Conservation (phyloP, 805 yeast species). For the Millerozyma miso region DNA sequence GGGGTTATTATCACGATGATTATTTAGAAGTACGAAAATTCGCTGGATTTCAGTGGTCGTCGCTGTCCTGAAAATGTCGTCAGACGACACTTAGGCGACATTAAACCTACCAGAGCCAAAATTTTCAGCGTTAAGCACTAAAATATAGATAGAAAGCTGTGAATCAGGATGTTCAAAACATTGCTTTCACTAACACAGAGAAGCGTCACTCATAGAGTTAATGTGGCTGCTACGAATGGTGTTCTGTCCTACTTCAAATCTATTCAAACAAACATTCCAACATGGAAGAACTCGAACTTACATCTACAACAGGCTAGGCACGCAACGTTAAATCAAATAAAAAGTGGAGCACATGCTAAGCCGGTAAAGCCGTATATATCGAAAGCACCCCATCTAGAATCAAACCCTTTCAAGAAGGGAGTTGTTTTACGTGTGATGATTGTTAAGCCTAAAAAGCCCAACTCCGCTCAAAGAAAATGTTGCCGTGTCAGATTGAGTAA, state of each 20-base stretch:
- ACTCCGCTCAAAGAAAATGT: constrained; percentile 96
- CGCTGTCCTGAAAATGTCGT: neutral
- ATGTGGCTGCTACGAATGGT: neutral
- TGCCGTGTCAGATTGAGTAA: constrained; percentile 90
- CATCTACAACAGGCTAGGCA: constrained; percentile 38
- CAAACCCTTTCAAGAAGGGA: constrained; percentile 86
- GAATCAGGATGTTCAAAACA: constrained; percentile 15
- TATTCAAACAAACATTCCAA: constrained; percentile 13
- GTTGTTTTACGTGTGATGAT: constrained; percentile 93
- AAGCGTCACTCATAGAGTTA: neutral
- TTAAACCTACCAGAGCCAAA: constrained; percentile 1
- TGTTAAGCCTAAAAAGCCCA: constrained; percentile 95
- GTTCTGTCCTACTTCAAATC: constrained; percentile 10
- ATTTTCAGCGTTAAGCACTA: constrained; percentile 1
- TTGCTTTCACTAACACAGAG: constrained; percentile 6
- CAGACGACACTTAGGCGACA: constrained; percentile 5
- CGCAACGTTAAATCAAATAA: constrained; percentile 77
- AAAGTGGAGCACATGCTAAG: constrained; percentile 54
- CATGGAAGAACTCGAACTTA: constrained; percentile 8
- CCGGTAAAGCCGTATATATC: constrained; percentile 47
- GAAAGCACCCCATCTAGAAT: constrained; percentile 77
- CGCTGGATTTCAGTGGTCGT: constrained; percentile 6
- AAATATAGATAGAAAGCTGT: neutral
- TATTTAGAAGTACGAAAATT: constrained; percentile 1
- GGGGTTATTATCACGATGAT: constrained; percentile 1